Evolutionary conservation across 805 yeast species (phyloP).

Genomic region (Wickerhamomyces silvicola): DNA sequence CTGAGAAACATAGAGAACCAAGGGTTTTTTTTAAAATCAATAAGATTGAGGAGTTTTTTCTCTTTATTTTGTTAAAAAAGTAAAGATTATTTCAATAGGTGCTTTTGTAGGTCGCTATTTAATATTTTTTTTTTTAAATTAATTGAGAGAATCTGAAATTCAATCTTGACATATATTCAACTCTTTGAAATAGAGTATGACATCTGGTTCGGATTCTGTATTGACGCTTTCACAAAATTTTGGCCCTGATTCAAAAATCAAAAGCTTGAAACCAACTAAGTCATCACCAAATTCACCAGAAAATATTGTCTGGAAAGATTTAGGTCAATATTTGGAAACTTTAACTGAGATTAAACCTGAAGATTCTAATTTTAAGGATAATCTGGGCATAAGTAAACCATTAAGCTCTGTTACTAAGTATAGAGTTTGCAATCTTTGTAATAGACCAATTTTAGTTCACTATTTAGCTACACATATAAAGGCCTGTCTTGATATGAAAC

Average conservation of each 20-base stretch:
- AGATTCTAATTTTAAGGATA: constrained; percentile 15
- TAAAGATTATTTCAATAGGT: too few species aligned
- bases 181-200: constrained; percentile 12
- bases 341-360: constrained; percentile 10
- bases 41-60: too few species aligned
- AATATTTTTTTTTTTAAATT: too few species aligned
- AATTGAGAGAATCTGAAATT: too few species aligned
- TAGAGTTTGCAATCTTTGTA: constrained; percentile 41
- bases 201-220: constrained; percentile 17
- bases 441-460: constrained; percentile 35
- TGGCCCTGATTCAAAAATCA: constrained; percentile 22
- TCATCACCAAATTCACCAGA: constrained; percentile 3
- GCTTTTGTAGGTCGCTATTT: too few species aligned
- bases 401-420: constrained; percentile 34
- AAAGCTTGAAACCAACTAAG: constrained; percentile 14
- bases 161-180: too few species aligned
- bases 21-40: too few species aligned
- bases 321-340: constrained; percentile 25
- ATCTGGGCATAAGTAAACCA: constrained; percentile 25
- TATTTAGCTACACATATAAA: constrained; percentile 33
- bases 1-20: too few species aligned
- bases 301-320: constrained; percentile 25
- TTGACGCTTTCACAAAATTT: constrained; percentile 14
- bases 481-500: constrained; percentile 30
- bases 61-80: too few species aligned